A percentile compares a stretch with the other conserved stretches of the same genome.
Evolutionary conservation across 768 basidiomycete species (phyloP).

Genomic region (Suillus paluster): DNA sequence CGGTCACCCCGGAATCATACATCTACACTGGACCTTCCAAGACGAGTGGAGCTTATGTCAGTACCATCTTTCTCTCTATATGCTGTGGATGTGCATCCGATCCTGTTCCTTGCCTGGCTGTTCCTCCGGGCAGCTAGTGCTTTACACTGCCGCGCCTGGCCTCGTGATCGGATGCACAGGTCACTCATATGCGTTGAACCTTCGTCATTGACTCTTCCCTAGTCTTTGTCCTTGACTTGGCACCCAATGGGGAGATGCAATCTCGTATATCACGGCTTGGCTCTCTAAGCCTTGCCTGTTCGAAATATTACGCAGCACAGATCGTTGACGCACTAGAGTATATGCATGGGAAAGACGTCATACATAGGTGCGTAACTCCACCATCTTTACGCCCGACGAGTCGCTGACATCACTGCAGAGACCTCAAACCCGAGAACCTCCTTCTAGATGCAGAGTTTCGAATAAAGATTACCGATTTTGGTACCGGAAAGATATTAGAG

Average conservation of each 20-base stretch:
- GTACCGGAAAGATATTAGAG: constrained; percentile 82
- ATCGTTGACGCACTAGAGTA: constrained; percentile 86
- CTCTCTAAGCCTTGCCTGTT: constrained; percentile 80
- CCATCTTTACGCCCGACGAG: constrained; percentile 3
- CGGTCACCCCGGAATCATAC: constrained; percentile 81
- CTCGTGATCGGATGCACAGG: neutral
- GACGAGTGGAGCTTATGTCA: constrained; percentile 79
- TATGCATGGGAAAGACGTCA: constrained; percentile 89
- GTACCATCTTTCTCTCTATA: neutral
- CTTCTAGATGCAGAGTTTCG: constrained; percentile 86
- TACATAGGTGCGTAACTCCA: constrained; percentile 65
- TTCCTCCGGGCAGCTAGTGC: neutral
- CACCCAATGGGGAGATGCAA: constrained; percentile 79
- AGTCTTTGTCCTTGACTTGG: constrained; percentile 84
- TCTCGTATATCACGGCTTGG: constrained; percentile 74
- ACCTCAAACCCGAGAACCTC: constrained; percentile 87
- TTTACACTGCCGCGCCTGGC: neutral
- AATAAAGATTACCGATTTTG: constrained; percentile 97
- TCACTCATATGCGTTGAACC: neutral
- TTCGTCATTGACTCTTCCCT: constrained; percentile 15
- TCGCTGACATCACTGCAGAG: constrained; percentile 41
- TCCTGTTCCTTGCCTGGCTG: constrained; percentile 1
- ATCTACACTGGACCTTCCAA: constrained; percentile 84
- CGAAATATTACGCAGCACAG: constrained; percentile 88
- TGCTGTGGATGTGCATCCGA: neutral